These are phyloP conservation scores for Yarrowia sp. DNA, from an alignment of 805 yeast species.

Conservation along the genomic window DNA sequence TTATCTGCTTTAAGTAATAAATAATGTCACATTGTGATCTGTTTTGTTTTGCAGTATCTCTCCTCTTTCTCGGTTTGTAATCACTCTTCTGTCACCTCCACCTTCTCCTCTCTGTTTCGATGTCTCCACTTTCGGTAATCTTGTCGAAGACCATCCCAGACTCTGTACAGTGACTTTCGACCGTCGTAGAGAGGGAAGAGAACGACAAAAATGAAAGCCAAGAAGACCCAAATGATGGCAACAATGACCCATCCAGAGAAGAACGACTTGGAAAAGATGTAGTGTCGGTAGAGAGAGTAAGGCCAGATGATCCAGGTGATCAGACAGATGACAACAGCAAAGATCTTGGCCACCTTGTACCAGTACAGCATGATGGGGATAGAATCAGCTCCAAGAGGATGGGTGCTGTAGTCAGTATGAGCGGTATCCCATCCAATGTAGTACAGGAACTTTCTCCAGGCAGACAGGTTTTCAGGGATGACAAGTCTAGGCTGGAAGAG, in stretches of 20 bases:
- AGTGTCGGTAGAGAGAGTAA: constrained; percentile 78
- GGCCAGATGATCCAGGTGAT: constrained; percentile 76
- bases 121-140: constrained; percentile 14
- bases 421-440: constrained; percentile 37
- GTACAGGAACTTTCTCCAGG: constrained; percentile 17
- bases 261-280: constrained; percentile 69
- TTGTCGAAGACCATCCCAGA: constrained; percentile 7
- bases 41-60: too few species aligned
- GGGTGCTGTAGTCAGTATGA: constrained; percentile 26
- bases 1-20: constrained; percentile 22
- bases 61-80: neutral
- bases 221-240: constrained; percentile 71
- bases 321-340: constrained; percentile 51
- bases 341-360: constrained; percentile 39
- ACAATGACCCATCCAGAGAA: constrained; percentile 85
- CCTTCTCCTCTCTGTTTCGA: neutral
- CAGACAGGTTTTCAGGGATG: neutral
- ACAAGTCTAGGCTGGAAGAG: constrained; percentile 28
- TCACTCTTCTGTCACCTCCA: too few species aligned
- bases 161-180: constrained; percentile 42
- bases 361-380: constrained; percentile 40
- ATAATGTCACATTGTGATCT: neutral
- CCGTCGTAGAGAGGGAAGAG: constrained; percentile 60
- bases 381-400: constrained; percentile 39
- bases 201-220: constrained; percentile 50